phyloP scores from a whole-genome alignment of 257 asterid genomes.

The Coffea canephora region DNA sequence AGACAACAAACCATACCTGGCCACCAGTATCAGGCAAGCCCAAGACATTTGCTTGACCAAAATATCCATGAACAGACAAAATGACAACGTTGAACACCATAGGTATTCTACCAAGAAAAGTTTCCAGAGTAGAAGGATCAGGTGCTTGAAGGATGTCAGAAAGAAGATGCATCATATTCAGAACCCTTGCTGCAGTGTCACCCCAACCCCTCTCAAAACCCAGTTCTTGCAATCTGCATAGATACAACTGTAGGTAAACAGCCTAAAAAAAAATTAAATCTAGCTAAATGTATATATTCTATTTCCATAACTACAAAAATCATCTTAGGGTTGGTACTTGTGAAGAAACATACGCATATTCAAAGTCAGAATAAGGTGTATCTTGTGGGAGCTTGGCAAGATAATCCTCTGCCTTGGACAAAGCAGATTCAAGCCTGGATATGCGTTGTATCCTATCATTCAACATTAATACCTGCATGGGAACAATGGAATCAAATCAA shows the following conservation, averaged over 20 bases:
- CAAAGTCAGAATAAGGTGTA: slow-evolving; percentile 78
- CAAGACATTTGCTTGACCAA: slow-evolving; percentile 97
- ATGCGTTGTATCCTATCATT: slow-evolving; percentile 78
- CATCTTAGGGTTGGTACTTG: not conserved
- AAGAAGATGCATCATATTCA: slow-evolving; percentile 85
- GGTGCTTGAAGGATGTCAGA: slow-evolving; percentile 97
- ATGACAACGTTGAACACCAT: slow-evolving; percentile 94
- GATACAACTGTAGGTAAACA: too few species aligned
- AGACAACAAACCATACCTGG: slow-evolving; percentile 53
- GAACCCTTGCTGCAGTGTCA: slow-evolving; percentile 66
- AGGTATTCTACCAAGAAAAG: slow-evolving; percentile 89
- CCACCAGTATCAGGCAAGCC: slow-evolving; percentile 99
- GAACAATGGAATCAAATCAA: slow-evolving; percentile 7
- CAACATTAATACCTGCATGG: slow-evolving; percentile 69
- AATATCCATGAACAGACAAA: slow-evolving; percentile 88
- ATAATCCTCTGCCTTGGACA: slow-evolving; percentile 77
- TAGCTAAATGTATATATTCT: not conserved
- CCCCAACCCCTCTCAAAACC: slow-evolving; percentile 99
- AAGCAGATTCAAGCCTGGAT: slow-evolving; percentile 72
- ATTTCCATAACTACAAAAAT: not conserved
- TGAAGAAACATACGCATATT: slow-evolving; percentile 54
- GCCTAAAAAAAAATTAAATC: not conserved
- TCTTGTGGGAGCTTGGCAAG: slow-evolving; percentile 60
- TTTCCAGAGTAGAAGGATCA: slow-evolving; percentile 79
- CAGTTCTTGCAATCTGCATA: slow-evolving; percentile 83